Evolutionary conservation across 768 basidiomycete genomes (phyloP).

Genomic region (Filobasidium floriforme): DNA sequence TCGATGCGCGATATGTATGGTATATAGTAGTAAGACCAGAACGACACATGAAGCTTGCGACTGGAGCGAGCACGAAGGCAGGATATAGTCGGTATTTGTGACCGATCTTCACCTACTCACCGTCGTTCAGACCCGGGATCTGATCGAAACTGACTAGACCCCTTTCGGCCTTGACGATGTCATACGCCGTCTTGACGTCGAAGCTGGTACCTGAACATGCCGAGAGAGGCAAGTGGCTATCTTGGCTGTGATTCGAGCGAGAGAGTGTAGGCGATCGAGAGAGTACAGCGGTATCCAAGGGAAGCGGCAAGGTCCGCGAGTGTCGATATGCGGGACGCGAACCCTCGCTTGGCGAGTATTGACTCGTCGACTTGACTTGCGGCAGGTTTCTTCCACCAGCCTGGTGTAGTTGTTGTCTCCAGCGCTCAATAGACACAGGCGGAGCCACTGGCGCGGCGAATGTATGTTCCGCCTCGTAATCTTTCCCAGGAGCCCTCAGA

Average conservation of each 20-base stretch:
- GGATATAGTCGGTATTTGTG: background rate
- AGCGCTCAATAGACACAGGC: slow-evolving; percentile 1
- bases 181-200: slow-evolving; percentile 17
- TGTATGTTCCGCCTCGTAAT: background rate
- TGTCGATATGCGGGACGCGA: background rate
- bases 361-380: background rate
- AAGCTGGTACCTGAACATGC: slow-evolving; percentile 11
- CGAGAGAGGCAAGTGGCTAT: slow-evolving; percentile 7
- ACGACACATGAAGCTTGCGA: background rate
- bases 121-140: slow-evolving; percentile 13
- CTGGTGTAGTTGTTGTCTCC: background rate
- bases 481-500: background rate
- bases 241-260: slow-evolving; percentile 11
- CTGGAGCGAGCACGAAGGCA: background rate
- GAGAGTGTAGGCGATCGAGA: background rate
- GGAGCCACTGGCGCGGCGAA: background rate
- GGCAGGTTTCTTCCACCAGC: background rate
- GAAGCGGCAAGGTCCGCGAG: background rate
- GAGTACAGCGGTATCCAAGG: background rate
- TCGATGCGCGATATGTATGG: background rate
- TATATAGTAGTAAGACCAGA: background rate
- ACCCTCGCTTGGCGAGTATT: background rate
- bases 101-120: background rate
- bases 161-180: slow-evolving; percentile 4
- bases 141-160: slow-evolving; percentile 17